Base-by-base conservation (phyloP, 176 grass and related monocot species). In the Tillandsia leiboldiana region DNA sequence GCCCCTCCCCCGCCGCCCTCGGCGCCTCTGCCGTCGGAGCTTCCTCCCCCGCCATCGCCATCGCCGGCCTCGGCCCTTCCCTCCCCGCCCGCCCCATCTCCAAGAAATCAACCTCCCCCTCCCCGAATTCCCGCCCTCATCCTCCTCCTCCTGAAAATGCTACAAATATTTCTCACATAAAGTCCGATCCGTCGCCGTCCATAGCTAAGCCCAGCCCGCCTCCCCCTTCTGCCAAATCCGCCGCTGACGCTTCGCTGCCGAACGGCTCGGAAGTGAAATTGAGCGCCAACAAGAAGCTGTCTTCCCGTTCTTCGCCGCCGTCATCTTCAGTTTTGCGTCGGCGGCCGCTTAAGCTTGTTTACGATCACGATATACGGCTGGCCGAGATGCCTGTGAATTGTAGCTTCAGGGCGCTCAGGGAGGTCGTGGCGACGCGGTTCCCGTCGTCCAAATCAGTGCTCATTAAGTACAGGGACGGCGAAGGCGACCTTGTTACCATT, bases 331-430 rank as follows among this genome's bases (percentile, higher is more conserved):
- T 5, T 42, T 50, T 26, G 1, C 51, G 72, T 70, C 87, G 87
- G 84, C 87, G 94, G 75, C 86, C 84, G 15, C 83, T 99, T 62
- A 99, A 99, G 72, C 84, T 99, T 62, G 87, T 99, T 51, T 93
- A 99, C 53, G 94, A 81, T 76, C 94, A 99, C 13, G 94, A 99
- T 70, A 99, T 99, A 58, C 83, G 94, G 66, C 94, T 99, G 2
- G 84, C 82, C 2, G 79, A 88, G 77, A 79, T 99, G 80, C 94
- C 89, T 0, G 84, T 82, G 24, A 87, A 82, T 70, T 93, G 94
- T 66, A 86, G 74, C 74, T 85, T 90, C 56, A 70, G 64, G 49
- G 20, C 13, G 10, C 81, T 99, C 63, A 79, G 94, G 47, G 84
- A 99, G 49, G 77, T 90, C 49, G 89, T 99, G 51, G 65, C 87